A percentile compares a stretch with the other conserved stretches of the same genome.
phyloP scores from a whole-genome alignment of 1,139 yeast species.

The Taphrina populina region DNA sequence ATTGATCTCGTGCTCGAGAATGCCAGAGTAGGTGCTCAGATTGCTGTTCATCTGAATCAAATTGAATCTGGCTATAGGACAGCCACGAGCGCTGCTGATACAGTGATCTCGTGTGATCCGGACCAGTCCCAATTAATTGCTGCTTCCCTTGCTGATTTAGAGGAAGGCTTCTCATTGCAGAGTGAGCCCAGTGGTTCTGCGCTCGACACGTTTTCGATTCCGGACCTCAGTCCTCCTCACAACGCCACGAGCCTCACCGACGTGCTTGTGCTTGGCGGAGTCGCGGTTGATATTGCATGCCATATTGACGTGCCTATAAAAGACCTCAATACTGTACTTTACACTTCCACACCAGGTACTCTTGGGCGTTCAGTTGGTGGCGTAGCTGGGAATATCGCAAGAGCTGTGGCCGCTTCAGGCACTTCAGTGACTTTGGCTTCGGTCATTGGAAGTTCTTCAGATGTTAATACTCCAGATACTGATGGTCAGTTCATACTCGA shows the following conservation, averaged over 20 bases:
- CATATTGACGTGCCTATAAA: conserved; percentile 41
- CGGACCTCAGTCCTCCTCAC: too few species aligned
- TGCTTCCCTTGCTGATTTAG: conserved; percentile 4
- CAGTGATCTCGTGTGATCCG: neutral
- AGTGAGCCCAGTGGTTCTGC: neutral
- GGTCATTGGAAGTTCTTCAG: conserved; percentile 50
- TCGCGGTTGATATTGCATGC: conserved; percentile 72
- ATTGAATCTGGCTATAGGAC: conserved; percentile 45
- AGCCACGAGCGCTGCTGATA: neutral
- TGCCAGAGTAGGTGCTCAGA: conserved; percentile 64
- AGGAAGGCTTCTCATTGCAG: conserved; percentile 6
- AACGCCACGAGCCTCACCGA: too few species aligned
- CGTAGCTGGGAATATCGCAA: conserved; percentile 74
- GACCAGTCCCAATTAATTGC: neutral
- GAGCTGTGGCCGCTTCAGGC: conserved; percentile 39
- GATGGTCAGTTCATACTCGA: conserved; percentile 52
- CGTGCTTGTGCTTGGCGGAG: conserved; percentile 61
- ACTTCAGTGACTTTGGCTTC: conserved; percentile 54
- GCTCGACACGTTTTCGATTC: too few species aligned
- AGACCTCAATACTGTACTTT: conserved; percentile 40
- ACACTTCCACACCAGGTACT: conserved; percentile 74
- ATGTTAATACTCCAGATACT: conserved; percentile 48
- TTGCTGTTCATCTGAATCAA: conserved; percentile 57
- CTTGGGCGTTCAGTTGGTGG: conserved; percentile 69
- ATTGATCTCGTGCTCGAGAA: conserved; percentile 75